Conservation (phyloP, 2,329 filamentous ascomycete genomes). For the Fusarium palustre region DNA sequence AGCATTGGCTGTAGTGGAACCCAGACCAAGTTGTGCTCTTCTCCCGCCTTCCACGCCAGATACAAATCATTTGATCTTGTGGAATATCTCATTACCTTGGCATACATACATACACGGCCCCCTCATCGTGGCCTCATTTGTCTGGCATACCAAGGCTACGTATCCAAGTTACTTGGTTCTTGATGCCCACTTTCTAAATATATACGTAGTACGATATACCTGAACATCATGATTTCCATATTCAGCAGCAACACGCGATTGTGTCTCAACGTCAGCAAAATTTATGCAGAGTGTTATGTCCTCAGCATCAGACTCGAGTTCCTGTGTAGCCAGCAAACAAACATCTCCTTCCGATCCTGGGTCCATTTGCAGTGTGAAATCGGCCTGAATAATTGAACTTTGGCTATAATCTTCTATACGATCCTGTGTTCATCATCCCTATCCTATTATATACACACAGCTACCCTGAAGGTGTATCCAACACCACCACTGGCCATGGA, state of each 20-base stretch:
- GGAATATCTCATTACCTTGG: constrained; percentile 28
- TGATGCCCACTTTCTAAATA: constrained; percentile 4
- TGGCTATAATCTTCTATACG: not conserved
- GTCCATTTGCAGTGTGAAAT: not conserved
- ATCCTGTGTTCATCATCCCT: not conserved
- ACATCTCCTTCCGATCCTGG: not conserved
- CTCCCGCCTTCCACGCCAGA: constrained; percentile 31
- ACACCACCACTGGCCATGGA: not conserved
- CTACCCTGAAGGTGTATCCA: constrained; percentile 18
- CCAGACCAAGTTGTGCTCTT: constrained; percentile 13
- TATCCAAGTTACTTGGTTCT: not conserved
- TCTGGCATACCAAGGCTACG: not conserved
- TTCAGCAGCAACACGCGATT: not conserved
- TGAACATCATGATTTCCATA: constrained; percentile 16
- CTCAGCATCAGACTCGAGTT: not conserved
- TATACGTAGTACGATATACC: not conserved
- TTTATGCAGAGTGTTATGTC: not conserved
- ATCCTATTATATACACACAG: not conserved
- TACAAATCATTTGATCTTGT: constrained; percentile 9
- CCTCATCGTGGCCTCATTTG: constrained; percentile 5
- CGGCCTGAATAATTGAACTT: not conserved
- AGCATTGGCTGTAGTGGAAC: constrained; percentile 28
- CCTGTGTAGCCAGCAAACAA: not conserved
- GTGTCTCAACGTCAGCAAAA: not conserved
- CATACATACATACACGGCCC: constrained; percentile 1